Percentiles rank a stretch among this genome's conserved stretches.
Conservation (phyloP, 176 grass and related monocot species). For the Triticum turgidum region DNA sequence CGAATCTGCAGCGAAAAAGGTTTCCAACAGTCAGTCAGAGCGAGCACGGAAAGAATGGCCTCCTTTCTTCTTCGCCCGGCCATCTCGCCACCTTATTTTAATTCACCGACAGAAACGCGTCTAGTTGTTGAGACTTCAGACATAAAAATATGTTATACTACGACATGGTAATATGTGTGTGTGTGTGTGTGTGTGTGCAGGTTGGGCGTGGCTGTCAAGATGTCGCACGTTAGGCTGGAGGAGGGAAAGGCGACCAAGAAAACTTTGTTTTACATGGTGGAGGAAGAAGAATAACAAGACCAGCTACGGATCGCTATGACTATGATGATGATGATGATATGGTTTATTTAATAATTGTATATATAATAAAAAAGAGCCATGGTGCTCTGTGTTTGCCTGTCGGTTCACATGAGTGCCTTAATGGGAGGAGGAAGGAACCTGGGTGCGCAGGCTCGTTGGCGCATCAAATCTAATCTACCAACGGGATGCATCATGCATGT, state of each 20-base stretch:
- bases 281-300: neutral
- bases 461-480: neutral
- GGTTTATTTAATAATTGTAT: neutral
- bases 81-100: neutral
- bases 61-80: neutral
- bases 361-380: neutral
- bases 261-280: neutral
- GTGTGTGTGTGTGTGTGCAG: neutral
- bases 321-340: neutral
- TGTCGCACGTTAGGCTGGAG: slow-evolving; percentile 8
- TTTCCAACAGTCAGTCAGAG: neutral
- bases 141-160: neutral
- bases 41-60: slow-evolving; percentile 31
- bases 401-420: neutral
- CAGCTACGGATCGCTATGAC: neutral
- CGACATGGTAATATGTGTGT: neutral
- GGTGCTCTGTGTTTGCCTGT: neutral
- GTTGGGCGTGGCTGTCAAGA: slow-evolving; percentile 21
- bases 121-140: neutral
- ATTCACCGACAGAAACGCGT: slow-evolving; percentile 26
- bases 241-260: neutral
- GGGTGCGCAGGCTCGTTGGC: neutral
- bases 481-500: too few relatives aligned
- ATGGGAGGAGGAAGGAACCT: neutral
- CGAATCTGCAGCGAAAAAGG: slow-evolving; percentile 47